Percentiles rank a stretch among this genome's conserved stretches.
These are phyloP conservation scores for Perkinsus chesapeaki DNA, from an alignment of 169 alveolate species.

Conservation along the genomic window DNA sequence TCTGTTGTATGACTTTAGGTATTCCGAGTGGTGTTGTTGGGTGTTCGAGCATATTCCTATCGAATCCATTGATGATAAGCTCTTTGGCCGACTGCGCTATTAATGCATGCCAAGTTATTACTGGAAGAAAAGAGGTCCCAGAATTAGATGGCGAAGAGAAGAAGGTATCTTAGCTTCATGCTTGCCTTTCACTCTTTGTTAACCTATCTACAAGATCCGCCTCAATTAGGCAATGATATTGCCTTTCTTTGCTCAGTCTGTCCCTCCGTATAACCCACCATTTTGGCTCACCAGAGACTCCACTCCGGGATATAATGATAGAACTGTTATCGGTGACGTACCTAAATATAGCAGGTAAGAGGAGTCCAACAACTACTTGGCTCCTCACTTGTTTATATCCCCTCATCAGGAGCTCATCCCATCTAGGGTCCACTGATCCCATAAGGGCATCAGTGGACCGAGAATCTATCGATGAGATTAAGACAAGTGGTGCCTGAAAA, in stretches of 20 bases:
- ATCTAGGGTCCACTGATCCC: too few relatives aligned
- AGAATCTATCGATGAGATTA: too few relatives aligned
- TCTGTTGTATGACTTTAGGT: too few relatives aligned
- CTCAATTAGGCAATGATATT: too few relatives aligned
- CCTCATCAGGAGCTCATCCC: too few relatives aligned
- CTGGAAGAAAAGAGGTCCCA: background rate
- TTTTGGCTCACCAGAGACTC: background rate
- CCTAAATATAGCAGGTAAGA: background rate
- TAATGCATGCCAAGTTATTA: background rate
- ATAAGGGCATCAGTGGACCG: too few relatives aligned
- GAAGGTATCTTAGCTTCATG: too few relatives aligned
- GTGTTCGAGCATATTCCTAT: background rate
- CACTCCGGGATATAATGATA: background rate
- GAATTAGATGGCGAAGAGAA: background rate
- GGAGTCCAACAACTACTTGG: too few relatives aligned
- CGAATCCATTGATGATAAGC: background rate
- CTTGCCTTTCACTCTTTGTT: too few relatives aligned
- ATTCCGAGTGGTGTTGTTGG: background rate
- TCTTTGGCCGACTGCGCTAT: background rate
- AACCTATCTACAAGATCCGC: too few relatives aligned
- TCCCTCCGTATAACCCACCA: background rate
- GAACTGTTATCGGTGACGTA: background rate
- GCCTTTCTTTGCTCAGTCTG: background rate
- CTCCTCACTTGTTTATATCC: too few relatives aligned
- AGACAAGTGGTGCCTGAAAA: too few relatives aligned